Conservation (phyloP, 1,284 basidiomycete genomes). For the Microbotryum silenes-acaulis region DNA sequence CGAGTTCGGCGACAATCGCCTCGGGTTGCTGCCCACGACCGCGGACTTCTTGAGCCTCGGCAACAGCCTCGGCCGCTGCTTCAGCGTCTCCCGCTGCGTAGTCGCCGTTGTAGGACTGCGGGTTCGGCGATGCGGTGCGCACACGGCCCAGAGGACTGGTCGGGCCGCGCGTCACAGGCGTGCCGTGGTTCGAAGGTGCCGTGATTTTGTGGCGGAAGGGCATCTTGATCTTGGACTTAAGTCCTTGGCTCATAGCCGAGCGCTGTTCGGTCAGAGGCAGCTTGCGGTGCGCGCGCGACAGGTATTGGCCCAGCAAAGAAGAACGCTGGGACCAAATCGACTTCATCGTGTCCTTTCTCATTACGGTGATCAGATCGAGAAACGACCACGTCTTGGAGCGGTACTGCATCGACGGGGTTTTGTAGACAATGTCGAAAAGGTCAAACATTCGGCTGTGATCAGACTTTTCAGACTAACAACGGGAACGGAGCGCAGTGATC, state of each 20-base stretch:
- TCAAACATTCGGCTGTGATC: slow-evolving; percentile 45
- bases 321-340: slow-evolving; percentile 43
- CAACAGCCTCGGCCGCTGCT: too few relatives aligned
- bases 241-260: slow-evolving; percentile 6
- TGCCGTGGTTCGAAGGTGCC: too few relatives aligned
- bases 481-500: slow-evolving; percentile 43
- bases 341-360: slow-evolving; percentile 46
- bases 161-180: too few relatives aligned
- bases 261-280: slow-evolving; percentile 17
- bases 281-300: slow-evolving; percentile 8
- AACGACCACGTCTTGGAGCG: slow-evolving; percentile 81
- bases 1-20: too few relatives aligned
- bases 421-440: slow-evolving; percentile 49
- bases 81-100: too few relatives aligned
- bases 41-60: too few relatives aligned
- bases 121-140: too few relatives aligned
- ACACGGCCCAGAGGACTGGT: too few relatives aligned
- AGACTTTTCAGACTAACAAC: slow-evolving; percentile 44
- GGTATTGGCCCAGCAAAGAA: slow-evolving; percentile 34
- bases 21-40: too few relatives aligned
- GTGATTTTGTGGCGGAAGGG: background rate
- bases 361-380: slow-evolving; percentile 69
- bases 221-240: slow-evolving; percentile 7
- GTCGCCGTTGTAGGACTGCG: too few relatives aligned
- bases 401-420: slow-evolving; percentile 58